Base-by-base conservation (phyloP, 2,329 filamentous ascomycete species). In the Tolypocladium ovalisporum region DNA sequence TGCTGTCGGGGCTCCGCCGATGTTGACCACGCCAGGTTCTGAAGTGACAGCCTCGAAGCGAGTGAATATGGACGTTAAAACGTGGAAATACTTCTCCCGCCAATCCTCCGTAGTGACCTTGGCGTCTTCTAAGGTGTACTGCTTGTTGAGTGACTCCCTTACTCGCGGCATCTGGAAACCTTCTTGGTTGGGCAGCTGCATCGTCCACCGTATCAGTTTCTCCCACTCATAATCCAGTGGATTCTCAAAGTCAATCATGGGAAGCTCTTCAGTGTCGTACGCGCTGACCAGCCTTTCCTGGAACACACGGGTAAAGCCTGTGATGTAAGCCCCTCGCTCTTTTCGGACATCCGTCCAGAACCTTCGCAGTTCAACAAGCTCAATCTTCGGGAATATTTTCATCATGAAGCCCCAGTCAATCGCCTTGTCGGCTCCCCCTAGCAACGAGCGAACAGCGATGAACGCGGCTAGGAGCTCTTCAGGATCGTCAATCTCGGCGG, bases 171-270 rank as follows among this genome's bases (percentile, higher is more conserved):
- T 74, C 27, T 75, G 67, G 37, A 79, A 64, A 0, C 75, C 74
- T 56, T 77, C 73, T 35, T 75, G 70, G 0, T 72, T 72, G 29
- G 76, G 71, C 4, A 82, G 79, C 27, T 77, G 75, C 61, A 83
- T 73, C 1, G 85, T 79, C 89, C 89, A 93, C 39, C 79, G 75
- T 52, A 91, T 79, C 7, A 92, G 70, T 5, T 68, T 70, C 12
- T 75, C 71, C 87, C 89, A 91, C 65, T 92, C 85, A 59, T 89
- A 90, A 1, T 79, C 77, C 42, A 79, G 68, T 0, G 84, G 76
- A 52, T 87, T 72, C 54, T 88, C 77, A 61, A 82, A 88, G 66
- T 90, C 75, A 24, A 92, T 75, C 2, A 75, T 68, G 1, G 83
- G 79, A 1, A 92, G 62, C 60, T 86, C 78, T 10, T 79, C 79